phyloP scores from a whole-genome alignment of 768 basidiomycete genomes.

The Pulveroboletus sp. region DNA sequence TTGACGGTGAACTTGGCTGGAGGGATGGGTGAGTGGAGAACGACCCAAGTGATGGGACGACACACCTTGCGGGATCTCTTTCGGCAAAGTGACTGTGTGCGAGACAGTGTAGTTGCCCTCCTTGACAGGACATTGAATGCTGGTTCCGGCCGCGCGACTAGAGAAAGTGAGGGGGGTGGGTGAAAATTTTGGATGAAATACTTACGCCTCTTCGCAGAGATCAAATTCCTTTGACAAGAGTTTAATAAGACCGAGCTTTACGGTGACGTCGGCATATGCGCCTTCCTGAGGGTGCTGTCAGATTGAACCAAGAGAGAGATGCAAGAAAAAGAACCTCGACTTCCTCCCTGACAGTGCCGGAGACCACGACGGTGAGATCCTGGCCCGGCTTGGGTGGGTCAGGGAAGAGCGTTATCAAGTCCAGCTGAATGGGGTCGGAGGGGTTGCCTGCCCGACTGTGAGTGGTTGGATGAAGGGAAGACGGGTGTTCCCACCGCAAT shows the following conservation, averaged over 20 bases:
- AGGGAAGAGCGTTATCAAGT: conserved; percentile 71
- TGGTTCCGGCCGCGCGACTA: conserved; percentile 71
- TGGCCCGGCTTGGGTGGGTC: conserved; percentile 89
- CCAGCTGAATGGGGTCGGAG: conserved; percentile 52
- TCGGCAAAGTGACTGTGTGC: conserved; percentile 85
- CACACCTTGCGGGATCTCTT: conserved; percentile 82
- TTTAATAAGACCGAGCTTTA: conserved; percentile 93
- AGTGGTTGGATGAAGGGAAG: not conserved
- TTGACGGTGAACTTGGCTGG: conserved; percentile 80
- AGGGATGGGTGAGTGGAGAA: conserved; percentile 3
- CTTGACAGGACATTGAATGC: conserved; percentile 80
- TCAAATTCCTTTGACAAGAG: conserved; percentile 82
- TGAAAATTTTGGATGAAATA: conserved; percentile 13
- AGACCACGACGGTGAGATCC: conserved; percentile 81
- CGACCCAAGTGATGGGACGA: not conserved
- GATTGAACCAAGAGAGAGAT: not conserved
- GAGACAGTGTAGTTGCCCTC: conserved; percentile 65
- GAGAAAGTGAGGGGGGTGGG: conserved; percentile 2
- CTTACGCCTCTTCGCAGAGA: conserved; percentile 92
- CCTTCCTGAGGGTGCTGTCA: conserved; percentile 62
- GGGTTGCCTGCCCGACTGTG: conserved; percentile 37
- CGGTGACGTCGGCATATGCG: conserved; percentile 81
- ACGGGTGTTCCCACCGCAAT: conserved; percentile 64
- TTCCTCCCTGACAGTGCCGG: conserved; percentile 49
- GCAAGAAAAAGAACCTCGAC: conserved; percentile 55